These are phyloP conservation scores for Cryphonectria japonica DNA, from an alignment of 2,329 filamentous ascomycete species.

Conservation along the genomic window DNA sequence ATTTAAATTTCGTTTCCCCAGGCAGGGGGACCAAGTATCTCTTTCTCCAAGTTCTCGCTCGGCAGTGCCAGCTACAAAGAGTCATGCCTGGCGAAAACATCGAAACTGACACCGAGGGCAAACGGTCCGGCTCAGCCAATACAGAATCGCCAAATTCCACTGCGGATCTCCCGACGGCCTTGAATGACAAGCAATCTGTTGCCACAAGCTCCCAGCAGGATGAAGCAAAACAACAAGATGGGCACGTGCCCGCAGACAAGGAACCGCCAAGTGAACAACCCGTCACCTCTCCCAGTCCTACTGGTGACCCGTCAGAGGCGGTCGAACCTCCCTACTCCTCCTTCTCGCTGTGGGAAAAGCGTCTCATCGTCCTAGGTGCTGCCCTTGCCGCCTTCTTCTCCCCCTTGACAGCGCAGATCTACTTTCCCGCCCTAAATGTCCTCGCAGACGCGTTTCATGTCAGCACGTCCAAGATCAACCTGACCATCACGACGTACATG, in stretches of 20 bases:
- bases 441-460: constrained; percentile 54
- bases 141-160: neutral
- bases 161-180: neutral
- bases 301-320: constrained; percentile 21
- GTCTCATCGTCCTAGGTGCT: constrained; percentile 45
- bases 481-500: constrained; percentile 60
- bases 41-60: neutral
- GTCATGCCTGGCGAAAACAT: neutral
- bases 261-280: constrained; percentile 31
- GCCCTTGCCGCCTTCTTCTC: constrained; percentile 49
- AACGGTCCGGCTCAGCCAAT: neutral
- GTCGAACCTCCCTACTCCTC: constrained; percentile 40
- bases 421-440: constrained; percentile 56
- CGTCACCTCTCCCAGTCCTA: constrained; percentile 18
- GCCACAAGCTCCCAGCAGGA: neutral
- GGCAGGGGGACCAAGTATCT: neutral
- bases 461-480: constrained; percentile 47
- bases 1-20: neutral
- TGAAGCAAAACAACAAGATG: neutral
- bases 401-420: constrained; percentile 54
- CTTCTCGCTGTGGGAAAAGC: constrained; percentile 46
- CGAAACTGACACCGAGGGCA: neutral
- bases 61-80: neutral
- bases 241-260: neutral
- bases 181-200: neutral